These are phyloP conservation scores for Lasiosphaeris hirsuta DNA, from an alignment of 495 filamentous ascomycete species.

Conservation along the genomic window DNA sequence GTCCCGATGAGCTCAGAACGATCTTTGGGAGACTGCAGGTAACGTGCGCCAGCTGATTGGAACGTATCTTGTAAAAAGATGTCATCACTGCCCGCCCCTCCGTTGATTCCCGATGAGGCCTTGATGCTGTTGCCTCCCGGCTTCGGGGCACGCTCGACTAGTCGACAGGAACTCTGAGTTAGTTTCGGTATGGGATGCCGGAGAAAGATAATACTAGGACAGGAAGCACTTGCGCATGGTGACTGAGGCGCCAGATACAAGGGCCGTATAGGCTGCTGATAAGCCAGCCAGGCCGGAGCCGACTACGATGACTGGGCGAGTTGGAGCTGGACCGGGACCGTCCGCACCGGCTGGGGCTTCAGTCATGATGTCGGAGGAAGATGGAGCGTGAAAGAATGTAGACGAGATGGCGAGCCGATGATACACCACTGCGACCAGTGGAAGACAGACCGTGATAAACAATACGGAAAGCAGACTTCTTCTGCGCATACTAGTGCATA, in stretches of 20 bases:
- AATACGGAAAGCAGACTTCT: constrained; percentile 3
- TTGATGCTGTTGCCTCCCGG: constrained; percentile 63
- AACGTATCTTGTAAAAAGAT: constrained; percentile 54
- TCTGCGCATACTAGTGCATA: too few species aligned
- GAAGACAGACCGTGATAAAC: constrained; percentile 15
- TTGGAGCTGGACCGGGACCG: neutral
- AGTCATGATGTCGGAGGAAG: neutral
- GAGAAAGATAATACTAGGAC: too few species aligned
- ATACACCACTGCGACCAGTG: constrained; percentile 17
- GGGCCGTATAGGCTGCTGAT: constrained; percentile 46
- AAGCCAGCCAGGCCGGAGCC: constrained; percentile 53
- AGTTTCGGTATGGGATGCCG: too few species aligned
- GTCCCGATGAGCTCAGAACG: constrained; percentile 35
- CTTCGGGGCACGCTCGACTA: constrained; percentile 53
- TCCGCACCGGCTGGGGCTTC: neutral
- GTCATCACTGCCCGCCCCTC: constrained; percentile 37
- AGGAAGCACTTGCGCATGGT: too few species aligned
- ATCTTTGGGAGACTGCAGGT: constrained; percentile 10
- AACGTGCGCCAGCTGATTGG: constrained; percentile 41
- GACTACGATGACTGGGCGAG: constrained; percentile 42
- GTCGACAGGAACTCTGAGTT: constrained; percentile 29
- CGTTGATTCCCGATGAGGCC: constrained; percentile 62
- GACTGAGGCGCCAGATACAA: constrained; percentile 34
- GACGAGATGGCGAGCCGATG: neutral
- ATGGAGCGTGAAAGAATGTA: neutral